These are phyloP conservation scores for Pythium inflatum DNA, from an alignment of 352 stramenopile genomes.

Conservation along the genomic window DNA sequence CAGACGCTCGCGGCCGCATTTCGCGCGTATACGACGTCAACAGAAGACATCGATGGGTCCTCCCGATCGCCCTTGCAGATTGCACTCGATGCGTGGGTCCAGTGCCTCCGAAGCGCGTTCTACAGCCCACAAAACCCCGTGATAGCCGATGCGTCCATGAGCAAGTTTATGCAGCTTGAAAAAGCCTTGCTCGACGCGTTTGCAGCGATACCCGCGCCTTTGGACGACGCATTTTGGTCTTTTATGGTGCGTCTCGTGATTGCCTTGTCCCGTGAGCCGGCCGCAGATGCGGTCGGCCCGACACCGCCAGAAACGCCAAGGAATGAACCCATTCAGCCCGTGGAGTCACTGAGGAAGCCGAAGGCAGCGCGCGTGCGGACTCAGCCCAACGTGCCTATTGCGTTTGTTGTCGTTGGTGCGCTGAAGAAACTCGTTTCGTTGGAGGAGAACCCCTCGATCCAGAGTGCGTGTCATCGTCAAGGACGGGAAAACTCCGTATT, in stretches of 20 bases:
- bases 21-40: neutral
- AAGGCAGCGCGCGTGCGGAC: conserved; percentile 16
- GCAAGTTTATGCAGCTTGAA: conserved; percentile 64
- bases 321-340: conserved; percentile 1
- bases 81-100: conserved; percentile 20
- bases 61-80: neutral
- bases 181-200: conserved; percentile 37
- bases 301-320: neutral
- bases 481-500: conserved; percentile 40
- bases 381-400: conserved; percentile 53
- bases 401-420: conserved; percentile 59
- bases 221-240: conserved; percentile 34
- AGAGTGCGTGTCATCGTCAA: conserved; percentile 17
- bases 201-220: conserved; percentile 1
- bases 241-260: conserved; percentile 52
- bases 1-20: conserved; percentile 2
- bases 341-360: conserved; percentile 37
- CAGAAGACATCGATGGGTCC: neutral
- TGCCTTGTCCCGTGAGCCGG: conserved; percentile 34
- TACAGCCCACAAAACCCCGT: conserved; percentile 23
- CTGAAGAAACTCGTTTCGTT: conserved; percentile 41
- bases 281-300: neutral
- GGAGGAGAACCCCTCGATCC: neutral
- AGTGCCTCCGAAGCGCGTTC: conserved; percentile 30
- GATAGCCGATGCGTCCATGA: conserved; percentile 28